A percentile compares a stretch with the other conserved stretches of the same genome.
These are phyloP conservation scores for Ceratorhiza oryzae-sativae DNA, from an alignment of 1,284 basidiomycete genomes.

Conservation along the genomic window DNA sequence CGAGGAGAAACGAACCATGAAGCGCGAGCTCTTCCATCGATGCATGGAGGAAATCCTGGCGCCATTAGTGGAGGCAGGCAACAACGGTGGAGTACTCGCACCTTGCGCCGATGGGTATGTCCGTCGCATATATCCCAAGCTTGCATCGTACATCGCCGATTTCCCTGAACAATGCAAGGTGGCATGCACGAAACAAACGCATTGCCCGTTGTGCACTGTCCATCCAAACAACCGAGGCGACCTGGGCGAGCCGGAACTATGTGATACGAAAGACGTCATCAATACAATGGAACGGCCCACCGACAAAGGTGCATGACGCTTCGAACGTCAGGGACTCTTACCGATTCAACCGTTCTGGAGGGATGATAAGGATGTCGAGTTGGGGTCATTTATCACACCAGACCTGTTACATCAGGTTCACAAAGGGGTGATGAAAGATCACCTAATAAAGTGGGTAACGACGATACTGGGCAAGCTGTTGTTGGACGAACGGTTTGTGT, in stretches of 20 bases:
- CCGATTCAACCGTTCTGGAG: constrained; percentile 46
- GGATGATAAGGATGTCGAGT: constrained; percentile 45
- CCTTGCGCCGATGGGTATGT: constrained; percentile 32
- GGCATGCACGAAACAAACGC: constrained; percentile 2
- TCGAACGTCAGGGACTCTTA: constrained; percentile 8
- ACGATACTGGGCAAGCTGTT: constrained; percentile 17
- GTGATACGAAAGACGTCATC: background rate
- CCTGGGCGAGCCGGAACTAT: background rate
- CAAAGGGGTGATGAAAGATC: constrained; percentile 49
- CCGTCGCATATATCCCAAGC: constrained; percentile 28
- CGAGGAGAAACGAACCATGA: background rate
- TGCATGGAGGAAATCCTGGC: constrained; percentile 29
- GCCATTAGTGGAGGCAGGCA: constrained; percentile 19
- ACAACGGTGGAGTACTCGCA: constrained; percentile 41
- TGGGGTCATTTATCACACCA: constrained; percentile 46
- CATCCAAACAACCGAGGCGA: constrained; percentile 12
- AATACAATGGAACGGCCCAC: background rate
- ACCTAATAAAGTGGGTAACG: constrained; percentile 44
- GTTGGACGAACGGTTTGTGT: constrained; percentile 36
- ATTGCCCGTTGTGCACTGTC: constrained; percentile 36
- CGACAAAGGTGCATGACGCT: background rate
- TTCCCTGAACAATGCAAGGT: constrained; percentile 42
- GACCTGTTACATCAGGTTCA: constrained; percentile 50
- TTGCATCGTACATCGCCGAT: constrained; percentile 40
- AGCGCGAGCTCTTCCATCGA: constrained; percentile 16